Percentiles rank a stretch among this genome's conserved stretches.
phyloP scores from a whole-genome alignment of 805 yeast genomes.

The Starmera dryadoides region DNA sequence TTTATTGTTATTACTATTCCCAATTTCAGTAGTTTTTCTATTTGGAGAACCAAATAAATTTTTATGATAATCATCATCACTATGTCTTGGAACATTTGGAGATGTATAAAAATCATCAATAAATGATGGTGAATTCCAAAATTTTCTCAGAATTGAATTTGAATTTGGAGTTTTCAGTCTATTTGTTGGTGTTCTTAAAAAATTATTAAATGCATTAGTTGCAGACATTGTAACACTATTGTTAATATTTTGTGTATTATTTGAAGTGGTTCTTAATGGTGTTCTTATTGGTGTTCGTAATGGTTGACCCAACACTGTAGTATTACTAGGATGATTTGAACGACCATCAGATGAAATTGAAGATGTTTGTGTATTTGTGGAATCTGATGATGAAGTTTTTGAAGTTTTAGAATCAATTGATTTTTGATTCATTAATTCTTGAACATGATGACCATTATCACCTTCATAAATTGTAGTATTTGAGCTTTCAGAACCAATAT shows the following conservation, averaged over 20 bases:
- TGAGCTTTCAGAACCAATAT: no score
- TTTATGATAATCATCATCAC: slow-evolving; percentile 21
- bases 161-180: slow-evolving; percentile 21
- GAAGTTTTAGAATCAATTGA: no score
- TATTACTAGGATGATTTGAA: neutral
- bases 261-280: slow-evolving; percentile 22
- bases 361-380: no score
- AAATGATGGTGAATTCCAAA: slow-evolving; percentile 62
- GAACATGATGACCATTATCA: no score
- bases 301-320: slow-evolving; percentile 27
- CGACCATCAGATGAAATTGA: no score
- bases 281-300: slow-evolving; percentile 34
- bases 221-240: slow-evolving; percentile 6
- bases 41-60: slow-evolving; percentile 30
- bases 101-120: slow-evolving; percentile 62
- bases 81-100: slow-evolving; percentile 26
- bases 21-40: slow-evolving; percentile 2
- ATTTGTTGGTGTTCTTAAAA: slow-evolving; percentile 23
- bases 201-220: slow-evolving; percentile 10
- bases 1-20: slow-evolving; percentile 13
- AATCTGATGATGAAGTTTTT: no score
- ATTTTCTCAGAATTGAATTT: slow-evolving; percentile 37
- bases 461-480: no score
- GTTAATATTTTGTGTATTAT: slow-evolving; percentile 7
- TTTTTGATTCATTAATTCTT: no score